Evolutionary conservation across 1,284 basidiomycete species (phyloP).

Genomic region (Fistulinella cinereoalba): DNA sequence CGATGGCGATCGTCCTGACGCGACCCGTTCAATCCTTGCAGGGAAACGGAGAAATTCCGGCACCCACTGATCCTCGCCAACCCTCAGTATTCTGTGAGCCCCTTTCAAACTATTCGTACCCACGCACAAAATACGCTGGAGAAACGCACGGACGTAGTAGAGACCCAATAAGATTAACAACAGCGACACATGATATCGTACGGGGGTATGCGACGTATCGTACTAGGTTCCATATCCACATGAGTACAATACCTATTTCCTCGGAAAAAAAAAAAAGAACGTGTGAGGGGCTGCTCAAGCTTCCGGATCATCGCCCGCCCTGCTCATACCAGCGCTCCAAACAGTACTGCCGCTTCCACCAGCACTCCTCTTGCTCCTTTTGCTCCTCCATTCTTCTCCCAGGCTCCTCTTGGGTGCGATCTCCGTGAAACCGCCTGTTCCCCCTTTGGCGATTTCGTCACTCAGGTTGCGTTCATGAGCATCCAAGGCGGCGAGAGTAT

Average conservation of each 20-base stretch:
- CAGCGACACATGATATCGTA: slow-evolving; percentile 24
- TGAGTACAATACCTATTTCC: slow-evolving; percentile 13
- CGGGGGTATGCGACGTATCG: slow-evolving; percentile 22
- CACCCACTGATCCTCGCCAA: slow-evolving; percentile 71
- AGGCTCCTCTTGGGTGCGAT: slow-evolving; percentile 47
- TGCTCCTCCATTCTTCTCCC: slow-evolving; percentile 52
- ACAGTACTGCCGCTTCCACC: slow-evolving; percentile 73
- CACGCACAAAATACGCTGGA: slow-evolving; percentile 79
- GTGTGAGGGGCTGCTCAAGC: slow-evolving; percentile 12
- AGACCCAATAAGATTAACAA: slow-evolving; percentile 21
- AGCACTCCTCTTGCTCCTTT: slow-evolving; percentile 54
- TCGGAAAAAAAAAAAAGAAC: slow-evolving; percentile 2
- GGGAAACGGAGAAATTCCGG: slow-evolving; percentile 64
- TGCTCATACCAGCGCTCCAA: slow-evolving; percentile 79
- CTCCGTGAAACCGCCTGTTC: slow-evolving; percentile 73
- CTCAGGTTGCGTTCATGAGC: slow-evolving; percentile 70
- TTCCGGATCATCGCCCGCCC: slow-evolving; percentile 47
- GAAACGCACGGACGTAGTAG: slow-evolving; percentile 39
- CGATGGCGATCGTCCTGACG: slow-evolving; percentile 1
- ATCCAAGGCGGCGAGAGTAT: slow-evolving; percentile 67
- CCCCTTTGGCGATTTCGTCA: slow-evolving; percentile 72
- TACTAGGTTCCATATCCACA: slow-evolving; percentile 21
- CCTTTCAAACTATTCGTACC: slow-evolving; percentile 75
- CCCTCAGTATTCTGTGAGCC: slow-evolving; percentile 63
- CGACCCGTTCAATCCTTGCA: slow-evolving; percentile 31